Base-by-base conservation (phyloP, 768 basidiomycete species). In the Suillus clintonianus region DNA sequence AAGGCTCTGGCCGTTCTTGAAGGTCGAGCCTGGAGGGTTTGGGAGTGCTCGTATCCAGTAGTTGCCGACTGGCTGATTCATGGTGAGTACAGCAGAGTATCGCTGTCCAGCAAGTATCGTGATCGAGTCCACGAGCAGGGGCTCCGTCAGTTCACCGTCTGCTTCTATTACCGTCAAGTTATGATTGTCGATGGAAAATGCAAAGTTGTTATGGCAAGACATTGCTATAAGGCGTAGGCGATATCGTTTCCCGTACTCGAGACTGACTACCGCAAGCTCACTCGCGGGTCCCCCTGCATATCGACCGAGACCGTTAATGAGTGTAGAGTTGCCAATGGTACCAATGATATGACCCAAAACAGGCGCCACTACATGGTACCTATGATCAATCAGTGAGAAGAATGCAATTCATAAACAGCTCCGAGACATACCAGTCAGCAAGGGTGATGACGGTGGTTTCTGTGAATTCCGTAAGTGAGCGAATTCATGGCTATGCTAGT, bases 11-110 rank as follows among this genome's bases (percentile, higher is more conserved):
- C 79, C 79, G 24, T 71, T 74, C 34, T 68, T 50, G 62, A 81
- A 74, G 17, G 71, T 59, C 4, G 75, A 66, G 39, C 64, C 62
- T 8, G 64, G 71, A 68, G 57, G 73, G 73, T 58, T 74, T 62
- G n/a, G 79, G 73, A 51, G 72, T 0, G 83, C 76, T 27, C 84
- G 82, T 48, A 87, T 76, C 85, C 85, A 88, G 70, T 88, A 89
- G 68, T 86, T 89, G 4, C 72, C 77, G 30, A 81, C 67, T 0
- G 78, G 67, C 59, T 85, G 79, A 65, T 84, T 72, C 15, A 85
- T 82, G 11, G 71, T 76, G 17, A 85, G 68, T 6, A 86, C 75
- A 39, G 82, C 71, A 13, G 82, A 84, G 66, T 83, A 81, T 6
- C 78, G 77, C 59, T 83, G 82, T 22, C 72, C 79, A 57, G 79